phyloP scores from a whole-genome alignment of 2,329 filamentous ascomycete species.

The Neopestalotiopsis rosae region DNA sequence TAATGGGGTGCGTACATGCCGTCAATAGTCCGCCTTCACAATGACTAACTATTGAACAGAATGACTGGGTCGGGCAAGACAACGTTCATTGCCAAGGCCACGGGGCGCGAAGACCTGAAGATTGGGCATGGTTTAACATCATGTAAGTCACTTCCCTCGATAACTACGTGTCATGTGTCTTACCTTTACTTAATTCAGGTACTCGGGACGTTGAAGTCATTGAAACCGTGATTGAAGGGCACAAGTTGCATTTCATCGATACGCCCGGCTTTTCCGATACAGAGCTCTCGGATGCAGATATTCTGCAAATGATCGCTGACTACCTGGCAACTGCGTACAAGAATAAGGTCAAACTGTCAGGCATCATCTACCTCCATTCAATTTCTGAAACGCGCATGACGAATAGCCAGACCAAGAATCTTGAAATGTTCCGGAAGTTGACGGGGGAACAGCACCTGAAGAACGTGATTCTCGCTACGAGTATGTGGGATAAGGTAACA shows the following conservation, averaged over 20 bases:
- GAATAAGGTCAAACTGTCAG: constrained; percentile 40
- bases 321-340: constrained; percentile 41
- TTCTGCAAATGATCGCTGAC: constrained; percentile 46
- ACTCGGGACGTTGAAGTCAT: too few relatives aligned
- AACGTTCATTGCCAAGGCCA: too few relatives aligned
- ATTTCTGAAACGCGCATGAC: constrained; percentile 48
- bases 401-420: constrained; percentile 43
- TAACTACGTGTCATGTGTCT: too few relatives aligned
- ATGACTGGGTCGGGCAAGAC: too few relatives aligned
- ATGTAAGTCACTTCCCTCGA: too few relatives aligned
- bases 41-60: too few relatives aligned
- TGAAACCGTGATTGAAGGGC: too few relatives aligned
- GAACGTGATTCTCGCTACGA: constrained; percentile 48
- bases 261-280: constrained; percentile 56
- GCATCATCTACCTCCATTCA: constrained; percentile 52
- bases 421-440: constrained; percentile 50
- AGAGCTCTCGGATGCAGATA: constrained; percentile 44
- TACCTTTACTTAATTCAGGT: too few relatives aligned
- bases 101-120: too few relatives aligned
- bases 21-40: too few relatives aligned
- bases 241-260: constrained; percentile 35
- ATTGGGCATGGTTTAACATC: too few relatives aligned
- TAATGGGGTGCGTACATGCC: too few relatives aligned
- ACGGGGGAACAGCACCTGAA: constrained; percentile 45
- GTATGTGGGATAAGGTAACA: constrained; percentile 46